Conservation (phyloP, 495 filamentous ascomycete genomes). For the Glarea lozoyensis region DNA sequence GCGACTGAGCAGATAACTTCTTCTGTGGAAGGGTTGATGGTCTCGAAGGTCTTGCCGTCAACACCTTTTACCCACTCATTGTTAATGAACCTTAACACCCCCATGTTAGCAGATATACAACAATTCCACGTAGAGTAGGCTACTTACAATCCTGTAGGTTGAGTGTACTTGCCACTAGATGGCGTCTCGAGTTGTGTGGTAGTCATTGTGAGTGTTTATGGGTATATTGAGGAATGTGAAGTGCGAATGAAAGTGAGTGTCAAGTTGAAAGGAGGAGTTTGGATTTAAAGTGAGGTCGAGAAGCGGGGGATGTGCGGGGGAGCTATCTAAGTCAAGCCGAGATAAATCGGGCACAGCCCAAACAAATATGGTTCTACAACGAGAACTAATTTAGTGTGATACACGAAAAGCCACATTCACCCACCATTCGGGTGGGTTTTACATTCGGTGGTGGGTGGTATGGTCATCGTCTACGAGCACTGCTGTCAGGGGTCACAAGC, state of each 20-base stretch:
- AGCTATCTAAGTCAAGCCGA: no score
- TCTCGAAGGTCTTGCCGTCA: conserved; percentile 75
- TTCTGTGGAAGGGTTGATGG: conserved; percentile 60
- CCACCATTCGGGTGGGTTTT: no score
- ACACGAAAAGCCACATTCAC: no score
- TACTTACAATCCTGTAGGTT: conserved; percentile 84
- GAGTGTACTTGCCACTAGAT: conserved; percentile 62
- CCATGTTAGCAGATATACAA: no score
- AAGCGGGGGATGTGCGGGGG: no score
- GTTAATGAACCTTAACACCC: conserved; percentile 99
- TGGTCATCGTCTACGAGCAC: no score
- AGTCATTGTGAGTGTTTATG: conserved; percentile 34
- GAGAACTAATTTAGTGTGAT: no score
- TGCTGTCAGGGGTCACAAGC: no score
- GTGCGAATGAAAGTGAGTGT: not conserved
- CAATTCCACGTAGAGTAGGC: not conserved
- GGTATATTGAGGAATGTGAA: not conserved
- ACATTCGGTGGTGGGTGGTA: no score
- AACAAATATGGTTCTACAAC: no score
- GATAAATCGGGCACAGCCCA: no score
- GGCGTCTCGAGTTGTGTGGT: conserved; percentile 57
- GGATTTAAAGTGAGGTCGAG: no score
- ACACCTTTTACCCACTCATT: conserved; percentile 85
- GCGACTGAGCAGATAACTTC: conserved; percentile 65
- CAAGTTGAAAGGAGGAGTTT: not conserved